phyloP scores from a whole-genome alignment of 2,329 filamentous ascomycete genomes.

The Botrytis pseudocinerea region DNA sequence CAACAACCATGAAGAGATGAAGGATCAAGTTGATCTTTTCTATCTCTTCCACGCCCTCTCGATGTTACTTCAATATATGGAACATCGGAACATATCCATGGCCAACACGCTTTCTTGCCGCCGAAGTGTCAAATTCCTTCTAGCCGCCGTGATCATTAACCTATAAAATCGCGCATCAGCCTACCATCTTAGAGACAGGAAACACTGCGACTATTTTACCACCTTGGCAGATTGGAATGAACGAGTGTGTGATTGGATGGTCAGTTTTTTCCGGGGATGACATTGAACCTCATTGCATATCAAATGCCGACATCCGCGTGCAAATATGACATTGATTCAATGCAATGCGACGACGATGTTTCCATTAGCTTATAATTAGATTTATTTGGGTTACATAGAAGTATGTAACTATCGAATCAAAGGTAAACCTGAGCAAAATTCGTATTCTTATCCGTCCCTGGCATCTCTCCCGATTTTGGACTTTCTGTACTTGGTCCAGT shows the following conservation, averaged over 20 bases:
- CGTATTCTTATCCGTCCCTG: background rate
- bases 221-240: background rate
- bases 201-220: constrained; percentile 4
- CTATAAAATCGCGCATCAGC: background rate
- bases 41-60: background rate
- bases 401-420: background rate
- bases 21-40: background rate
- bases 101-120: background rate
- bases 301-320: background rate
- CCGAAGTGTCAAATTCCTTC: constrained; percentile 7
- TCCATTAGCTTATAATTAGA: background rate
- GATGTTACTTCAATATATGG: background rate
- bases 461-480: background rate
- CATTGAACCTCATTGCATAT: background rate
- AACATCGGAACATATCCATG: background rate
- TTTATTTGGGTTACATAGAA: background rate
- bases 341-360: constrained; percentile 1
- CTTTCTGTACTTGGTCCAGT: background rate
- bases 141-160: constrained; percentile 8
- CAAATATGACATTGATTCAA: background rate
- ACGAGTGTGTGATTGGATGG: background rate
- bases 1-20: background rate
- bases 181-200: constrained; percentile 2
- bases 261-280: background rate
- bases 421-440: too few relatives aligned